A percentile compares a stretch with the other conserved stretches of the same genome.
These are phyloP conservation scores for Coffea canephora DNA, from an alignment of 257 asterid genomes.

Conservation along the genomic window DNA sequence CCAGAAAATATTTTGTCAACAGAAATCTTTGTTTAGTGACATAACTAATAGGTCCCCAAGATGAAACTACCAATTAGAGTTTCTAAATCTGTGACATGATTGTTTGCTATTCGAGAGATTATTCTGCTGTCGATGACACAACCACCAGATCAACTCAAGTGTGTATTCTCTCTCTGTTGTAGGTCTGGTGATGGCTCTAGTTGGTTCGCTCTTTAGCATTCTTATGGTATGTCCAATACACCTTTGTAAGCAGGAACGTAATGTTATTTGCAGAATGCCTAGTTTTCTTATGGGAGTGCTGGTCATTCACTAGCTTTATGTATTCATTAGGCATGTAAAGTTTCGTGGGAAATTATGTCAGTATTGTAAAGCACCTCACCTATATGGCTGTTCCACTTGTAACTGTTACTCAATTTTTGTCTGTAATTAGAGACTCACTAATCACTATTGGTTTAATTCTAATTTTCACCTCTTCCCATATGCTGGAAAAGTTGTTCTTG, in stretches of 20 bases:
- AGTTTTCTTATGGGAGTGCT: background rate
- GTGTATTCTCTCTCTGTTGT: constrained; percentile 22
- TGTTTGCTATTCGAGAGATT: background rate
- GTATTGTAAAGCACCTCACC: background rate
- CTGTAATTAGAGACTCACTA: background rate
- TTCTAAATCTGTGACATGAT: background rate
- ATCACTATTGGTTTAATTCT: background rate
- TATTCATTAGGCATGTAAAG: background rate
- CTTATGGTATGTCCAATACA: constrained; percentile 55
- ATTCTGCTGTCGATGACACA: background rate
- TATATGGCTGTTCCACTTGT: no score
- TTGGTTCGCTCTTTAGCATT: constrained; percentile 76
- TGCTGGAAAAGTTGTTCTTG: background rate
- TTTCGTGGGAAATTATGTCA: background rate
- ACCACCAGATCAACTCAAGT: background rate
- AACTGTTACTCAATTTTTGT: background rate
- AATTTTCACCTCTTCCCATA: background rate
- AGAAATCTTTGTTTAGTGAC: background rate
- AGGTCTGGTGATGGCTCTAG: constrained; percentile 85
- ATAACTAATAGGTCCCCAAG: background rate
- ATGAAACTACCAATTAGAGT: background rate
- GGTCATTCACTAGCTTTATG: background rate
- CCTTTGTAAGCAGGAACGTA: background rate
- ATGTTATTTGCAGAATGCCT: background rate
- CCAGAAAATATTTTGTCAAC: background rate